phyloP scores from a whole-genome alignment of 75 land plant genomes.

The Cunninghamia lanceolata region DNA sequence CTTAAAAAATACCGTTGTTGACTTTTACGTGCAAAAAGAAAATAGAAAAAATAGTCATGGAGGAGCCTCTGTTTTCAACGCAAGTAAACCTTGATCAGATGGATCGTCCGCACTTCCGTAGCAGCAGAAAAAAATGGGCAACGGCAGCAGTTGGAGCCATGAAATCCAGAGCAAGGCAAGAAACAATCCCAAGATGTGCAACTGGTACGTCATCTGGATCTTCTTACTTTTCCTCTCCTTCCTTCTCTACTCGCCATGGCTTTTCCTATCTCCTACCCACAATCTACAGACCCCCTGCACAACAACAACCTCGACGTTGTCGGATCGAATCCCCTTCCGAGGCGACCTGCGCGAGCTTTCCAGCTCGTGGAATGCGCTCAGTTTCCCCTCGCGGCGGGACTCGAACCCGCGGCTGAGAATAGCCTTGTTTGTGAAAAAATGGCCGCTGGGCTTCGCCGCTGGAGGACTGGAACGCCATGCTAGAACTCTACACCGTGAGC shows the following conservation, averaged over 20 bases:
- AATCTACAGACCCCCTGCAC: conserved; percentile 19
- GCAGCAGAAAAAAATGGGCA: background rate
- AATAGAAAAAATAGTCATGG: too few species aligned
- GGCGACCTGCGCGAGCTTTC: conserved; percentile 30
- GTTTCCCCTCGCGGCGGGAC: conserved; percentile 2
- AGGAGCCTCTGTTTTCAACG: background rate
- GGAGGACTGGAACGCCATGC: conserved; percentile 53
- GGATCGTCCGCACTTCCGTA: background rate
- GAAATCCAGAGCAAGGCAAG: background rate
- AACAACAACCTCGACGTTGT: conserved; percentile 42
- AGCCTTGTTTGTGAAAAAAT: conserved; percentile 49
- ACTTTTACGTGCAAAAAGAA: too few species aligned
- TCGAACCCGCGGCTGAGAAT: conserved; percentile 15
- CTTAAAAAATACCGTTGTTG: too few species aligned
- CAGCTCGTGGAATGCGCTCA: conserved; percentile 30
- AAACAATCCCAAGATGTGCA: background rate
- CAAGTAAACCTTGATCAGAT: background rate
- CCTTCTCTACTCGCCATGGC: background rate
- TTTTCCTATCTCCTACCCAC: conserved; percentile 13
- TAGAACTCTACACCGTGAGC: conserved; percentile 35
- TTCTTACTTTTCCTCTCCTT: background rate
- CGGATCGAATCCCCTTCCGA: background rate
- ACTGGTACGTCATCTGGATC: background rate
- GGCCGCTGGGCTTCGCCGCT: conserved; percentile 35
- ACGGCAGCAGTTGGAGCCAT: background rate